Evolutionary conservation across 805 yeast genomes (phyloP).

Genomic region (Groenewaldozyma tartarivorans): DNA sequence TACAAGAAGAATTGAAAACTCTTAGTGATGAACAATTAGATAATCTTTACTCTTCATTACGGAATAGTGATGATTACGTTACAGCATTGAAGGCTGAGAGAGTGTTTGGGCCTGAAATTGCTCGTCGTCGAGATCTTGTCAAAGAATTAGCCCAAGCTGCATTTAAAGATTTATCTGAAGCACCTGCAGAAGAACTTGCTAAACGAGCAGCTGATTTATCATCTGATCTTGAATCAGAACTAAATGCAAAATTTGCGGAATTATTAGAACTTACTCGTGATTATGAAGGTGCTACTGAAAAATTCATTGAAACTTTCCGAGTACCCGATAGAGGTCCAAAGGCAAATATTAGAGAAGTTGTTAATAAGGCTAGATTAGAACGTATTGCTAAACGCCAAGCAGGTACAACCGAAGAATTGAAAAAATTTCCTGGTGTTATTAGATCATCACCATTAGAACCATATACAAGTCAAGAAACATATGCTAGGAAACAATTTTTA

Average conservation of each 20-base stretch:
- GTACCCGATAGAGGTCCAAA: conserved; percentile 4
- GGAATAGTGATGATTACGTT: background rate
- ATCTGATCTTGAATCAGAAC: conserved; percentile 23
- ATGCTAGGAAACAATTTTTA: conserved; percentile 62
- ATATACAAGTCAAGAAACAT: conserved; percentile 70
- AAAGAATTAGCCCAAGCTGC: background rate
- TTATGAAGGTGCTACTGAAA: conserved; percentile 14
- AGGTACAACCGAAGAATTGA: conserved; percentile 14
- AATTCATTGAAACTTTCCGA: conserved; percentile 3
- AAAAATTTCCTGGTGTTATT: conserved; percentile 50
- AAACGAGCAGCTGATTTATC: conserved; percentile 18
- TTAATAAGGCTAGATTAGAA: background rate
- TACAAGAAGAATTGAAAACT: background rate
- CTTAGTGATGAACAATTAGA: background rate
- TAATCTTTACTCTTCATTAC: background rate
- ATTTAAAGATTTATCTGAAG: background rate
- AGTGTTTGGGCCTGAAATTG: background rate
- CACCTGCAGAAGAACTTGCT: conserved; percentile 1
- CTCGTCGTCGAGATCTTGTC: background rate
- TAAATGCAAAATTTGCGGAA: conserved; percentile 20
- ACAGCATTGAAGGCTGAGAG: background rate
- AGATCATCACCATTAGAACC: conserved; percentile 54
- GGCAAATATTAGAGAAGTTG: conserved; percentile 1
- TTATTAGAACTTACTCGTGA: conserved; percentile 23
- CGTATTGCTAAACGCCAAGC: conserved; percentile 10